Conservation (phyloP, 306 rosid genomes). For the Rosa persica region DNA sequence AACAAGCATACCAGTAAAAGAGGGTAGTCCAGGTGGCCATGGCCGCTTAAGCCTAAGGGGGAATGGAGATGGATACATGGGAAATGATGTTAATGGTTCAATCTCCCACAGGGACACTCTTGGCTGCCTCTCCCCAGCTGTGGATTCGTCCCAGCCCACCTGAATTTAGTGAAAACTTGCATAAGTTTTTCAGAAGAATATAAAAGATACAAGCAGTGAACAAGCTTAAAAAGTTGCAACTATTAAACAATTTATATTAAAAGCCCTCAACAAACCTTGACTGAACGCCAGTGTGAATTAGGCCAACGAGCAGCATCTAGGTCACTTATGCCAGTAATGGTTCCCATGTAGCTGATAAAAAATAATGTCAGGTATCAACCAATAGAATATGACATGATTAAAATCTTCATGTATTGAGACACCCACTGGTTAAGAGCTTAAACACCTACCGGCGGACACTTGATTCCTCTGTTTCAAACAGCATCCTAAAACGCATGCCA, state of each 20-base stretch:
- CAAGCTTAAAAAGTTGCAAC: not conserved
- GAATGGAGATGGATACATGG: slow-evolving; percentile 94
- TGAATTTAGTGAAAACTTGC: slow-evolving; percentile 33
- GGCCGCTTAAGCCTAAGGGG: slow-evolving; percentile 94
- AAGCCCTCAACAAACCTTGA: slow-evolving; percentile 63
- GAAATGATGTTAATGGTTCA: slow-evolving; percentile 95
- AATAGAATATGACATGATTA: not conserved
- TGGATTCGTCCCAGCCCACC: slow-evolving; percentile 99
- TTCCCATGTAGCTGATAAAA: slow-evolving; percentile 76
- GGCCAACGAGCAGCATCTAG: slow-evolving; percentile 82
- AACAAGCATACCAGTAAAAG: slow-evolving; percentile 68
- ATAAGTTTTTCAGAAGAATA: not conserved
- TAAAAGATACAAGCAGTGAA: not conserved
- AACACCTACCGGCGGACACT: slow-evolving; percentile 83
- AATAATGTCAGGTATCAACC: slow-evolving; percentile 23
- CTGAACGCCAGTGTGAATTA: slow-evolving; percentile 97
- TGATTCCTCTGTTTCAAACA: slow-evolving; percentile 98
- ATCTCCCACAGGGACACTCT: slow-evolving; percentile 97
- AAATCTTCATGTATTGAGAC: not conserved
- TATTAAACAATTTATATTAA: not conserved
- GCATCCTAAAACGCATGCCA: slow-evolving; percentile 98
- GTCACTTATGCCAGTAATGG: slow-evolving; percentile 90
- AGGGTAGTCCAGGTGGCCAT: slow-evolving; percentile 88
- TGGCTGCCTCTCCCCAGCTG: slow-evolving; percentile 98
- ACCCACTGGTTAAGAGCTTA: slow-evolving; percentile 1